phyloP scores from a whole-genome alignment of 306 rosid genomes.

The Cicer pinnatifidum region DNA sequence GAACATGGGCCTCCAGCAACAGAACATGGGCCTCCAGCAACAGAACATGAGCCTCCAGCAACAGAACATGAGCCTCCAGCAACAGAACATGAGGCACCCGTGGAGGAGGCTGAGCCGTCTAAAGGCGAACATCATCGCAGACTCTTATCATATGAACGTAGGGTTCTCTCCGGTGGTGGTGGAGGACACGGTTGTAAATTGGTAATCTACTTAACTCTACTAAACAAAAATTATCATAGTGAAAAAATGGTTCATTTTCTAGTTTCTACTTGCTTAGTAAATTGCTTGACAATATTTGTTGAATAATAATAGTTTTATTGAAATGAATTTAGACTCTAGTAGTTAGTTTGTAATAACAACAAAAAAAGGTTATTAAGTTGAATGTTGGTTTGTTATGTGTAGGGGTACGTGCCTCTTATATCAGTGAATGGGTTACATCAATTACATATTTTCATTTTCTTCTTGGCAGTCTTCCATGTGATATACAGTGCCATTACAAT shows the following conservation, averaged over 20 bases:
- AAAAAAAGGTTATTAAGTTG: slow-evolving; percentile 10
- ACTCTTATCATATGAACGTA: slow-evolving; percentile 70
- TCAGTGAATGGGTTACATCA: slow-evolving; percentile 82
- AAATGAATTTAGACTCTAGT: no score
- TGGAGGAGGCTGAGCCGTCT: not conserved
- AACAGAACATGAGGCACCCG: not conserved
- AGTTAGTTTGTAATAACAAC: not conserved
- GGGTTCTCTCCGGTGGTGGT: slow-evolving; percentile 54
- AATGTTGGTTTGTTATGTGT: slow-evolving; percentile 30
- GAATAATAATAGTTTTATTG: no score
- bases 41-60: not conserved
- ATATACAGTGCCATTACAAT: slow-evolving; percentile 79
- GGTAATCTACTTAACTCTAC: slow-evolving; percentile 48
- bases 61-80: not conserved
- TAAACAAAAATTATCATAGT: not conserved
- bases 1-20: not conserved
- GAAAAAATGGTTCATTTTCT: not conserved
- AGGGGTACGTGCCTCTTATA: slow-evolving; percentile 79
- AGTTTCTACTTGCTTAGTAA: not conserved
- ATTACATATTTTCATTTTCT: slow-evolving; percentile 90
- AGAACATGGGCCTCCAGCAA: not conserved
- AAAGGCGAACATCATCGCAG: slow-evolving; percentile 53
- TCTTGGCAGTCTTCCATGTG: slow-evolving; percentile 88
- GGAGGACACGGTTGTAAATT: not conserved
- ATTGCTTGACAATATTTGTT: no score